Base-by-base conservation (phyloP, 75 land plant genomes). In the Chamaecyparis obtusa region DNA sequence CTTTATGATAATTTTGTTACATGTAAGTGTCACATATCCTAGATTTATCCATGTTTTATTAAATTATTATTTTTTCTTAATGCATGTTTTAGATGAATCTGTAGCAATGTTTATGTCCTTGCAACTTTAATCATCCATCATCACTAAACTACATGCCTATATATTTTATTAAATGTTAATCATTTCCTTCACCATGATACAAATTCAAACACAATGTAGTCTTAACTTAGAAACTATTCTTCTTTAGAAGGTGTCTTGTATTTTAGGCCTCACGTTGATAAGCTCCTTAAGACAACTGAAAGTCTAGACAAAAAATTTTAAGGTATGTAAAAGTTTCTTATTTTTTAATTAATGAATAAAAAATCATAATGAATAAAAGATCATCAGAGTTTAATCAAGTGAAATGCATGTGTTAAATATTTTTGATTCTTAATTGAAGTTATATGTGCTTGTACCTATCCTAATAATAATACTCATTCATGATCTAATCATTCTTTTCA, bases 181-280 rank as follows among this genome's bases (percentile, higher is more conserved):
- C 74, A 30, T 71, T 57, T 17, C 19, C 14, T 54, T 54, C 56
- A 24, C 3, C 60, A 9, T 71, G 33, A 30, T 27, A n/a, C 74
- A 30, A 9, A 71, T 9, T 71, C 33, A 30, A 41, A 84, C 30
- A 21, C 74, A 55, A 9, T 49, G 56, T 77, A 16, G 35, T 79
- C 86, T 75, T 94, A 95, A 97, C 91, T 96, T 32, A 88, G 90
- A 81, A 95, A 94, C 85, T 96, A 95, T 88, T 86, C 89, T 83
- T 96, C 98, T 36, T 91, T 95, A 74, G 98, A 94, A 87, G 98
- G 98, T 21, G 95, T 95, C 19, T 89, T 95, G 41, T 96, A 96
- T 88, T 96, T 97, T 91, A 96, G 92, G 89, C 98, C 98, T 87
- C 98, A 96, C 90, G 95, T 94, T 87, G 97, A 96, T 86, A 97